Evolutionary conservation across 176 grass and related monocot genomes (phyloP).

Genomic region (Tuctoria greenei): DNA sequence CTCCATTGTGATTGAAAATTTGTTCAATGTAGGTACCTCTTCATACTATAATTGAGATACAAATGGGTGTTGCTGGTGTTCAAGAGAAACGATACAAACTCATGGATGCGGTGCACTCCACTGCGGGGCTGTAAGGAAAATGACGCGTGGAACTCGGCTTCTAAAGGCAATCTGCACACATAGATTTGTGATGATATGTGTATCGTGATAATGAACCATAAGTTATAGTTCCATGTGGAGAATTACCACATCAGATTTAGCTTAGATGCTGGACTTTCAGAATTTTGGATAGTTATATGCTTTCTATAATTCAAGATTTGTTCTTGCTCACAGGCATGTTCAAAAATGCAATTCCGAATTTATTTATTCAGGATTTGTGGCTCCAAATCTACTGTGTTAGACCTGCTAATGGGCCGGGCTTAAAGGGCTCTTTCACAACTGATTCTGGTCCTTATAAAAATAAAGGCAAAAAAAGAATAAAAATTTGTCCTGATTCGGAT

Average conservation of each 20-base stretch:
- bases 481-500: too few relatives aligned
- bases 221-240: conserved; percentile 7
- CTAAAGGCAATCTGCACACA: conserved; percentile 18
- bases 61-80: conserved; percentile 94
- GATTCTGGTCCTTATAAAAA: too few relatives aligned
- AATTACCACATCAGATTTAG: conserved; percentile 10
- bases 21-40: conserved; percentile 67
- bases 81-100: conserved; percentile 99
- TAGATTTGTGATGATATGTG: not conserved
- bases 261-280: not conserved
- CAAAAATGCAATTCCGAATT: not conserved
- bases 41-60: conserved; percentile 98
- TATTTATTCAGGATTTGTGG: conserved; percentile 2
- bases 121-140: conserved; percentile 39
- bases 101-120: conserved; percentile 65
- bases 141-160: conserved; percentile 14
- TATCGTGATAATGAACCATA: not conserved
- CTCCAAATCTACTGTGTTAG: not conserved
- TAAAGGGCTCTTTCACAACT: too few relatives aligned
- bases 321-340: not conserved
- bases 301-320: not conserved
- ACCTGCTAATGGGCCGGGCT: too few relatives aligned
- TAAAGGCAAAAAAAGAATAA: too few relatives aligned
- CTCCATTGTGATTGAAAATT: conserved; percentile 19
- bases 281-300: conserved; percentile 19